These are phyloP conservation scores for Diddensiella santjacobensis DNA, from an alignment of 805 yeast genomes.

Conservation along the genomic window DNA sequence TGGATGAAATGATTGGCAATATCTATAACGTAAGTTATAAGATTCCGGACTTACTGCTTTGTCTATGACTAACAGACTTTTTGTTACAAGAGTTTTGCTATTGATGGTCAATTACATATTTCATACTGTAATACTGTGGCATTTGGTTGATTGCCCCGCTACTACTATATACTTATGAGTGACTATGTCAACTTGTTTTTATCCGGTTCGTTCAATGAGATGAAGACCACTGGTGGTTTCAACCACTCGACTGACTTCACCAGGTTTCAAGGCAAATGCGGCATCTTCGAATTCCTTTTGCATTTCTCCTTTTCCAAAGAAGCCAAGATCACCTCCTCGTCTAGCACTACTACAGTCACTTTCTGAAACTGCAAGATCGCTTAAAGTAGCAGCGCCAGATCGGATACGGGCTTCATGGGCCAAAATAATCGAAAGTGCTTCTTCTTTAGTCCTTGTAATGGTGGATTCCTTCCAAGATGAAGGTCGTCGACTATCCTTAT, in stretches of 20 bases:
- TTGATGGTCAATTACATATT: conserved; percentile 25
- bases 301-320: conserved; percentile 87
- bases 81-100: conserved; percentile 16
- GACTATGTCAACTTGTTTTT: conserved; percentile 15
- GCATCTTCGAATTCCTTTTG: conserved; percentile 92
- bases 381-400: conserved; percentile 61
- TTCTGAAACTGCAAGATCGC: conserved; percentile 72
- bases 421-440: conserved; percentile 61
- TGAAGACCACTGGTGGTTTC: conserved; percentile 93
- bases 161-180: no score
- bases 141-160: conserved; percentile 24
- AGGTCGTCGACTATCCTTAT: conserved; percentile 80
- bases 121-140: conserved; percentile 28
- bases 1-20: conserved; percentile 35
- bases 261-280: conserved; percentile 74
- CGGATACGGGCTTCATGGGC: conserved; percentile 55
- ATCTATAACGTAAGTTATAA: conserved; percentile 19
- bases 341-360: conserved; percentile 86
- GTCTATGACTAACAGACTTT: not conserved
- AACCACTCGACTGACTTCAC: conserved; percentile 76
- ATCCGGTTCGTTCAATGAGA: conserved; percentile 79
- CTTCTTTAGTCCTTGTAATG: conserved; percentile 77
- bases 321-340: conserved; percentile 90
- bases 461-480: conserved; percentile 81
- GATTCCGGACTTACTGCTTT: not conserved